Conservation (phyloP, 306 rosid species). For the Lagenaria siceraria region DNA sequence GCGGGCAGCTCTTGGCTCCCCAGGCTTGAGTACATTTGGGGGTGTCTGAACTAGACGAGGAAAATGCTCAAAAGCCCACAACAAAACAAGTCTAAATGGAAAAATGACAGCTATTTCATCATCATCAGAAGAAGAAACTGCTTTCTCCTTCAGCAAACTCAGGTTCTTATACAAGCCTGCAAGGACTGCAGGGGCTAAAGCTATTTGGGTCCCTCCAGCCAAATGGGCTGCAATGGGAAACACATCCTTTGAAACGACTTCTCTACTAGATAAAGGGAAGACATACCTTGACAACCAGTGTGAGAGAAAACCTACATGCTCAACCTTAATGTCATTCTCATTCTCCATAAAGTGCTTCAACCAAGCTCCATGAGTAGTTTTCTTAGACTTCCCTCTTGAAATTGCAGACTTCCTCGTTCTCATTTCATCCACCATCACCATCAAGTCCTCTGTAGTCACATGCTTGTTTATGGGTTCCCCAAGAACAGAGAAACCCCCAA, state of each 20-base stretch:
- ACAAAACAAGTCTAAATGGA: constrained; percentile 33
- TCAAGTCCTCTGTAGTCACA: constrained; percentile 5
- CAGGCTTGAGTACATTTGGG: neutral
- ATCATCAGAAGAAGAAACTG: neutral
- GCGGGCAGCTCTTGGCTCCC: constrained; percentile 18
- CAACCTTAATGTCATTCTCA: constrained; percentile 14
- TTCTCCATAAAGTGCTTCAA: constrained; percentile 26
- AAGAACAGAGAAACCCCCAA: constrained; percentile 25
- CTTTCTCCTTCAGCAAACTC: neutral
- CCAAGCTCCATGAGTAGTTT: constrained; percentile 19
- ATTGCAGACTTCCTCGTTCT: neutral
- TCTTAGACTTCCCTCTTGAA: neutral
- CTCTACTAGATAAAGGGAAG: constrained; percentile 10
- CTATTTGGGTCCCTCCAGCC: constrained; percentile 31
- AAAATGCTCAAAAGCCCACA: constrained; percentile 55
- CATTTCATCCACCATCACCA: constrained; percentile 3
- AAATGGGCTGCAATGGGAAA: constrained; percentile 32
- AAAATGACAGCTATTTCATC: constrained; percentile 8
- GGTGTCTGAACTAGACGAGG: neutral
- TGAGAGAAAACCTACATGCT: constrained; percentile 34
- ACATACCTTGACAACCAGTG: constrained; percentile 45
- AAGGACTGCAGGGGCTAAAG: constrained; percentile 45
- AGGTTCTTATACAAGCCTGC: constrained; percentile 29
- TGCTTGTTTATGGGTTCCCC: constrained; percentile 19
- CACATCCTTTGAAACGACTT: constrained; percentile 5